Evolutionary conservation across 2,329 filamentous ascomycete genomes (phyloP).

Genomic region (Delphinella strobiligena): DNA sequence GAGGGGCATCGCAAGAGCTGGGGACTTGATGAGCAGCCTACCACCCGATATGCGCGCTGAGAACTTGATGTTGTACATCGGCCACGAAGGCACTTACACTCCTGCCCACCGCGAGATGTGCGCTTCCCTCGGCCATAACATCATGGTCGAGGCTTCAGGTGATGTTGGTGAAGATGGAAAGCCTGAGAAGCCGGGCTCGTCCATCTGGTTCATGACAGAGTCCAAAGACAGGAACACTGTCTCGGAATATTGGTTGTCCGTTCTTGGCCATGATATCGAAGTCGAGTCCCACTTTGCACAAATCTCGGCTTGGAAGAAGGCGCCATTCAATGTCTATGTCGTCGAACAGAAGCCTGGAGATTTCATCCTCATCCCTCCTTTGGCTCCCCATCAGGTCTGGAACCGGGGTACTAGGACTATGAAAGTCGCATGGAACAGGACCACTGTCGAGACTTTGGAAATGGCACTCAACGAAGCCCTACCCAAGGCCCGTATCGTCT

Average conservation of each 20-base stretch:
- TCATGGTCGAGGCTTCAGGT: slow-evolving; percentile 86
- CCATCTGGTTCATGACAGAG: slow-evolving; percentile 98
- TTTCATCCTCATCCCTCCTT: slow-evolving; percentile 82
- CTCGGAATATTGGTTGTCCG: slow-evolving; percentile 85
- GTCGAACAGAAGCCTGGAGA: slow-evolving; percentile 86
- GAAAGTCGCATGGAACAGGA: slow-evolving; percentile 97
- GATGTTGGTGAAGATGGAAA: slow-evolving; percentile 56
- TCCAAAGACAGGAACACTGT: slow-evolving; percentile 83
- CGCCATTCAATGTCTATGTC: slow-evolving; percentile 83
- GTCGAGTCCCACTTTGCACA: slow-evolving; percentile 96
- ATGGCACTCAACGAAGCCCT: slow-evolving; percentile 78
- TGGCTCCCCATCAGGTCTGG: slow-evolving; percentile 96
- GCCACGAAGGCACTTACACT: slow-evolving; percentile 94
- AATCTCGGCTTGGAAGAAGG: slow-evolving; percentile 88
- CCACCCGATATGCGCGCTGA: slow-evolving; percentile 79
- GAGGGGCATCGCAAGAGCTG: slow-evolving; percentile 56
- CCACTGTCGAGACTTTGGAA: slow-evolving; percentile 80
- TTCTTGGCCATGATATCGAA: slow-evolving; percentile 90
- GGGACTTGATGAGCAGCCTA: slow-evolving; percentile 90
- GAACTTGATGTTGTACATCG: slow-evolving; percentile 97
- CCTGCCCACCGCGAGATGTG: slow-evolving; percentile 97
- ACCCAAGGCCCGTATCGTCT: slow-evolving; percentile 79
- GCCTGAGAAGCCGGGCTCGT: slow-evolving; percentile 63
- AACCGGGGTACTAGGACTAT: slow-evolving; percentile 91
- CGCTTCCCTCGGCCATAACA: slow-evolving; percentile 87